phyloP scores from a whole-genome alignment of 2,329 filamentous ascomycete genomes.

The Epichloe gansuensis region DNA sequence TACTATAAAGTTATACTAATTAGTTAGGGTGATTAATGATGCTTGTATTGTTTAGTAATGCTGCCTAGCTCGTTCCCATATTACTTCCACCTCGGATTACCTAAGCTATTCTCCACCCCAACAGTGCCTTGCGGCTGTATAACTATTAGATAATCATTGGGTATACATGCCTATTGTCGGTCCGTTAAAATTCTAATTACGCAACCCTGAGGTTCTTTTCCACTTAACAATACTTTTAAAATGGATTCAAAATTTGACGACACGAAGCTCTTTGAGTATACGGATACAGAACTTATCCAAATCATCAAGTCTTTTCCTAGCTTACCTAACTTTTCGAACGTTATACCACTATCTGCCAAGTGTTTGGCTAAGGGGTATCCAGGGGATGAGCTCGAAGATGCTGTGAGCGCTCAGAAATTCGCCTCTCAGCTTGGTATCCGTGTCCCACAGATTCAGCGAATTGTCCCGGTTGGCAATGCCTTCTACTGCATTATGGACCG shows the following conservation, averaged over 20 bases:
- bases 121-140: too few relatives aligned
- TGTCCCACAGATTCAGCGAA: neutral
- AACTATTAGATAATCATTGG: too few relatives aligned
- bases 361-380: neutral
- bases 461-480: neutral
- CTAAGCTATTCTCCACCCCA: too few relatives aligned
- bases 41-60: too few relatives aligned
- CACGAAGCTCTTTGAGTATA: neutral
- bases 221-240: neutral
- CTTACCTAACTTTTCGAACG: neutral
- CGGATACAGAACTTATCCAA: neutral
- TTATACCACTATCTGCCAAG: neutral
- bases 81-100: too few relatives aligned
- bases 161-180: too few relatives aligned
- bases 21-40: too few relatives aligned
- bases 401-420: neutral
- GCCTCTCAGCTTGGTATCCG: neutral
- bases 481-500: neutral
- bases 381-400: neutral
- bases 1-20: too few relatives aligned
- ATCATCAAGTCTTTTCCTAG: neutral
- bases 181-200: too few relatives aligned
- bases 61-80: too few relatives aligned
- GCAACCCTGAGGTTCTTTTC: neutral
- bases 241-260: neutral